These are phyloP conservation scores for Nemania sp. DNA, from an alignment of 2,329 filamentous ascomycete species.

Conservation along the genomic window DNA sequence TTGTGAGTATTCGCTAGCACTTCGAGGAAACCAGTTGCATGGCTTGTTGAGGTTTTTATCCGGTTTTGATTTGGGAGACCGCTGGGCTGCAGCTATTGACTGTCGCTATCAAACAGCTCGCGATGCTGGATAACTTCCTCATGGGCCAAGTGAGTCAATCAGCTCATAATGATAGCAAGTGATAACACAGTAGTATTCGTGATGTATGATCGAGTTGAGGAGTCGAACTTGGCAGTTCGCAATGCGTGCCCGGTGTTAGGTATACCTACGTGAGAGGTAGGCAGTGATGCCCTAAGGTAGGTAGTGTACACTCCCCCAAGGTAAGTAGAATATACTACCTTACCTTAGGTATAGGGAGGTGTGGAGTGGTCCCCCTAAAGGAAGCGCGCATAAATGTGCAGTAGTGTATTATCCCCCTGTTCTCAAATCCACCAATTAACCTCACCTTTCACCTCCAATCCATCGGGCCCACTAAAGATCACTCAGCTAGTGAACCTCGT, in stretches of 20 bases:
- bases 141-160: not conserved
- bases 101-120: not conserved
- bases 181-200: not conserved
- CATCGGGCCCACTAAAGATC: slow-evolving; percentile 21
- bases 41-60: not conserved
- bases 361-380: slow-evolving; percentile 5
- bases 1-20: not conserved
- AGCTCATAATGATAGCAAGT: not conserved
- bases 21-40: too few relatives aligned
- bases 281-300: not conserved
- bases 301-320: too few relatives aligned
- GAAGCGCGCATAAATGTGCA: slow-evolving; percentile 18
- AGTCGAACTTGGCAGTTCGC: not conserved
- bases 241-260: slow-evolving; percentile 3
- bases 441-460: slow-evolving; percentile 21
- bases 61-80: not conserved
- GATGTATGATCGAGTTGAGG: too few relatives aligned
- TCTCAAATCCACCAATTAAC: slow-evolving; percentile 21
- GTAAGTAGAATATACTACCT: too few relatives aligned
- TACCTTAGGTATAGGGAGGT: too few relatives aligned
- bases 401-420: slow-evolving; percentile 9
- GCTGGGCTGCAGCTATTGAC: not conserved
- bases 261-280: slow-evolving; percentile 22
- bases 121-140: not conserved
- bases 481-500: slow-evolving; percentile 15